Evolutionary conservation across 192 early-diverging fungal genomes (phyloP), one percentile per base, ranked within the genome.

Genomic region (Umbelopsis vinacea): DNA sequence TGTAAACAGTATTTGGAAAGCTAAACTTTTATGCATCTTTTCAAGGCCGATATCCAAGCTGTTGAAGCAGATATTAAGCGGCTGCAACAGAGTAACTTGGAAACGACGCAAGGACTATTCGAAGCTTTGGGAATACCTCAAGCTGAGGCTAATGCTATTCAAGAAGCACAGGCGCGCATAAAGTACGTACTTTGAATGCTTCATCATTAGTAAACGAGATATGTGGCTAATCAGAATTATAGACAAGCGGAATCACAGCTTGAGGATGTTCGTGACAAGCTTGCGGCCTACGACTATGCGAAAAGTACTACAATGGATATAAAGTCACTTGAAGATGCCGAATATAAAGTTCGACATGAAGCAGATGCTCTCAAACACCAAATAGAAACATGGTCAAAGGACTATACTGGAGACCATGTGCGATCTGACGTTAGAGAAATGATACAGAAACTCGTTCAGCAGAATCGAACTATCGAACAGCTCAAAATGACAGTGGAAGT

Each of bases 321-420:
- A 12, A 63, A 63, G 35, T 7, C 57, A 8, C 33, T 63, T 6
- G 57, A 63, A 63, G 57, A 63, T n/a, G 57, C 57, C 6, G 57
- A 63, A 26, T 63, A 63, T 63, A 63, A 63, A 63, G 57, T 33
- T 37, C 57, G 57, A 14, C 57, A 63, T 19, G 57, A 63, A 33
- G 57, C 57, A 3, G 57, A 63, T 37, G 57, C 57, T 12, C 33
- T 63, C 12, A 63, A 63, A 37, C 57, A 63, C 26, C 57, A 63
- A 37, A 11, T 63, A 37, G 57, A 63, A 15, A 63, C 19, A 63
- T 63, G 57, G 57, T 17, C 57, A 35, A 63, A 37, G 26, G 57
- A 63, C 2, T 63, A 37, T n/a, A 29, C 57, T 17, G 57, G 33
- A 4, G 57, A 63, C 1, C 1, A 63, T 37, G 19, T 26, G 2